These are phyloP conservation scores for Fraxinus greggii DNA, from an alignment of 305 asterid genomes.

Conservation along the genomic window DNA sequence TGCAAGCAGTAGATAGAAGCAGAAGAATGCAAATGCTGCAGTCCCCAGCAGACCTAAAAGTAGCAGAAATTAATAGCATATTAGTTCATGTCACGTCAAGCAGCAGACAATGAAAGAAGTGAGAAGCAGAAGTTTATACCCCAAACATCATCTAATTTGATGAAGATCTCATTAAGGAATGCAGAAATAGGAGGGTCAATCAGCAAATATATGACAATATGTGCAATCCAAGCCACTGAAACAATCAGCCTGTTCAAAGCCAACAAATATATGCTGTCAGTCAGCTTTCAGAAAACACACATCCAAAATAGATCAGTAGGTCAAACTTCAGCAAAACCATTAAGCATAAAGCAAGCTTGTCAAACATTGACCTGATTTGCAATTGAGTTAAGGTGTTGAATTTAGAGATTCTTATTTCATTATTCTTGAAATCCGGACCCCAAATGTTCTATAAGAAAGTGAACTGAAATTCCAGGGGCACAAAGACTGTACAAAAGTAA, in stretches of 20 bases:
- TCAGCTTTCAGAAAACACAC: background rate
- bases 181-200: conserved; percentile 89
- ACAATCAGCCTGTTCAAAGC: conserved; percentile 73
- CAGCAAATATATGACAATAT: conserved; percentile 86
- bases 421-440: background rate
- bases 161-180: conserved; percentile 84
- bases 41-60: conserved; percentile 94
- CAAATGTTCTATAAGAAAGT: background rate
- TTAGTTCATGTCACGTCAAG: background rate
- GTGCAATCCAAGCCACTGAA: conserved; percentile 92
- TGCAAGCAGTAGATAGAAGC: conserved; percentile 94
- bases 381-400: background rate
- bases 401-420: background rate
- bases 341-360: background rate
- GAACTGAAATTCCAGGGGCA: conserved; percentile 6
- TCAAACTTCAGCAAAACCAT: conserved; percentile 12
- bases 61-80: conserved; percentile 21
- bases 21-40: conserved; percentile 94
- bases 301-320: background rate
- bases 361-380: background rate
- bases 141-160: conserved; percentile 88
- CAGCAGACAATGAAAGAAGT: conserved; percentile 7
- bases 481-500: conserved; percentile 9
- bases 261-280: conserved; percentile 17
- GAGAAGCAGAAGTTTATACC: conserved; percentile 44